These are phyloP conservation scores for Alectoria sarmentosa DNA, from an alignment of 495 filamentous ascomycete species.

Conservation along the genomic window DNA sequence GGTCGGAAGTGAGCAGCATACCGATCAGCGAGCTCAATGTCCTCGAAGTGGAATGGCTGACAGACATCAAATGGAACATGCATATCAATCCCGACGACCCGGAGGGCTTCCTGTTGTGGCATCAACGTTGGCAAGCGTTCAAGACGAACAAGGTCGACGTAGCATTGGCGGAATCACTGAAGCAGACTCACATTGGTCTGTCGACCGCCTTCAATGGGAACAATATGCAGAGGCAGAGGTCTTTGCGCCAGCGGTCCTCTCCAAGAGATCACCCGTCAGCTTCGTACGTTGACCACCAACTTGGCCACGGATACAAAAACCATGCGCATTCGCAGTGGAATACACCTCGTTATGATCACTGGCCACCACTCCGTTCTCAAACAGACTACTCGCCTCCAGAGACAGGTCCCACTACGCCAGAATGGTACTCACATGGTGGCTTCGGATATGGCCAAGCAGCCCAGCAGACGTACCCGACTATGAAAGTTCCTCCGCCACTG, in stretches of 20 bases:
- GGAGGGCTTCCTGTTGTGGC: slow-evolving; percentile 78
- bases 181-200: slow-evolving; percentile 59
- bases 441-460: slow-evolving; percentile 51
- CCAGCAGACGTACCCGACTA: slow-evolving; percentile 37
- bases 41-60: slow-evolving; percentile 88
- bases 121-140: slow-evolving; percentile 78
- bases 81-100: slow-evolving; percentile 65
- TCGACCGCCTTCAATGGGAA: slow-evolving; percentile 30
- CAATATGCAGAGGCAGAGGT: slow-evolving; percentile 43
- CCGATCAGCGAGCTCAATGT: slow-evolving; percentile 78
- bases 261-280: slow-evolving; percentile 11
- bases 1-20: slow-evolving; percentile 96
- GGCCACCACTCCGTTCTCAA: slow-evolving; percentile 44
- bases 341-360: slow-evolving; percentile 43
- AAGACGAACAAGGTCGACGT: slow-evolving; percentile 53
- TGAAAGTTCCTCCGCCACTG: slow-evolving; percentile 36
- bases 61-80: slow-evolving; percentile 75
- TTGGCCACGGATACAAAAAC: slow-evolving; percentile 31
- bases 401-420: slow-evolving; percentile 57
- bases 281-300: slow-evolving; percentile 24
- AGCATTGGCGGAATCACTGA: slow-evolving; percentile 44
- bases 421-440: slow-evolving; percentile 48
- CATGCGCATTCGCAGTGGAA: slow-evolving; percentile 31
- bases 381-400: slow-evolving; percentile 62
- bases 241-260: slow-evolving; percentile 9